These are phyloP conservation scores for Reutealis trisperma DNA, from an alignment of 345 rosid genomes.

Conservation along the genomic window DNA sequence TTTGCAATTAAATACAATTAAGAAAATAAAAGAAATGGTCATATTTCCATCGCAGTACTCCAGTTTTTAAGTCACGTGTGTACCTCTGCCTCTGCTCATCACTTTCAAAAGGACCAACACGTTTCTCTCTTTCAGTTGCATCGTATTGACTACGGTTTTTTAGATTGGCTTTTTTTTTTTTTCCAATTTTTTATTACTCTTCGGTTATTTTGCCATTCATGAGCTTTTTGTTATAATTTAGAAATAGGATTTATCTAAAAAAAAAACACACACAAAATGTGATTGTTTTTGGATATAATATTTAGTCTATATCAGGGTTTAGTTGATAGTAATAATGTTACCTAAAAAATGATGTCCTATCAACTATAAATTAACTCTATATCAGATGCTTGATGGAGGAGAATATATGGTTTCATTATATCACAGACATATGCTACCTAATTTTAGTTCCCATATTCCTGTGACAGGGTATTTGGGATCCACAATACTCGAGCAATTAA, in stretches of 20 bases:
- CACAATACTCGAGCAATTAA: not conserved
- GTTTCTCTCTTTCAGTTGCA: not conserved
- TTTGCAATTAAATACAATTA: conserved; percentile 7
- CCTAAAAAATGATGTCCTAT: conserved; percentile 4
- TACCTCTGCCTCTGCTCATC: not conserved
- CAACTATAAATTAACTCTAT: not conserved
- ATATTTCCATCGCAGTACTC: not conserved
- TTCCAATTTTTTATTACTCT: not conserved
- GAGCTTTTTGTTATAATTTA: not conserved
- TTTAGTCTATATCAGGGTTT: not conserved
- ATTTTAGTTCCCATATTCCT: not conserved
- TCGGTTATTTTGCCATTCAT: not conserved
- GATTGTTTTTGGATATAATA: no score
- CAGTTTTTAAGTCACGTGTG: not conserved
- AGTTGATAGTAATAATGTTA: conserved; percentile 4
- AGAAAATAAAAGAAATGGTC: not conserved
- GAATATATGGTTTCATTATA: not conserved
- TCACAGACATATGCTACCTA: not conserved
- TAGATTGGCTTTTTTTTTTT: not conserved
- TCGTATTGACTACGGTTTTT: not conserved
- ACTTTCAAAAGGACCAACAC: not conserved
- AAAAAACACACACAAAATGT: no score
- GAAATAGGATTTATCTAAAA: no score
- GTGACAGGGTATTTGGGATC: no score
- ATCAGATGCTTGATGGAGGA: no score